These are phyloP conservation scores for Thozetella sp. DNA, from an alignment of 495 filamentous ascomycete species.

Conservation along the genomic window DNA sequence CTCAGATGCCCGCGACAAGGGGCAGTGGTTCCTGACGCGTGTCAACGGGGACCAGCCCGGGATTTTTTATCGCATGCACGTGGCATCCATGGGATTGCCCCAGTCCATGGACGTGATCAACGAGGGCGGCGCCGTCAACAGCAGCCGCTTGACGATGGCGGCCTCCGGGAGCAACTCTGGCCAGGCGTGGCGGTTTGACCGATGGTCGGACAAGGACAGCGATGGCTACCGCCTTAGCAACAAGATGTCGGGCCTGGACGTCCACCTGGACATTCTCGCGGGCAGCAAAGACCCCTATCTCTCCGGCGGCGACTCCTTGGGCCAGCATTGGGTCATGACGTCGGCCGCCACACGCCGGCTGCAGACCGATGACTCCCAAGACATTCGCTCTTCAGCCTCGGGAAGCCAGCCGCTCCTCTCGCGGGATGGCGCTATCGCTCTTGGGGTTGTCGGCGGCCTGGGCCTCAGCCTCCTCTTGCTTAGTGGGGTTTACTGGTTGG, in stretches of 20 bases:
- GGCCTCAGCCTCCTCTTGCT: not conserved
- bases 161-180: conserved; percentile 5
- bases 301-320: conserved; percentile 11
- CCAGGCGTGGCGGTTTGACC: conserved; percentile 12
- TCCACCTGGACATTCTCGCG: conserved; percentile 9
- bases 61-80: conserved; percentile 9
- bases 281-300: conserved; percentile 7
- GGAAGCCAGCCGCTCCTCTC: not conserved
- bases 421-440: not conserved
- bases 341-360: conserved; percentile 14
- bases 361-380: not conserved
- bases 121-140: conserved; percentile 8
- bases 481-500: not conserved
- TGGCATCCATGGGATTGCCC: not conserved
- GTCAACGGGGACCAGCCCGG: conserved; percentile 8
- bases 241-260: conserved; percentile 11
- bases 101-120: conserved; percentile 14
- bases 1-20: not conserved
- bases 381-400: not conserved
- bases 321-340: conserved; percentile 29
- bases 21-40: conserved; percentile 12
- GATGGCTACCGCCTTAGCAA: conserved; percentile 12
- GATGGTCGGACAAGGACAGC: not conserved
- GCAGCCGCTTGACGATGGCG: conserved; percentile 4
- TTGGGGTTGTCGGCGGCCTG: not conserved